Evolutionary conservation across 108 stramenopile species (phyloP).

Genomic region (Discostella stelligeroides): DNA sequence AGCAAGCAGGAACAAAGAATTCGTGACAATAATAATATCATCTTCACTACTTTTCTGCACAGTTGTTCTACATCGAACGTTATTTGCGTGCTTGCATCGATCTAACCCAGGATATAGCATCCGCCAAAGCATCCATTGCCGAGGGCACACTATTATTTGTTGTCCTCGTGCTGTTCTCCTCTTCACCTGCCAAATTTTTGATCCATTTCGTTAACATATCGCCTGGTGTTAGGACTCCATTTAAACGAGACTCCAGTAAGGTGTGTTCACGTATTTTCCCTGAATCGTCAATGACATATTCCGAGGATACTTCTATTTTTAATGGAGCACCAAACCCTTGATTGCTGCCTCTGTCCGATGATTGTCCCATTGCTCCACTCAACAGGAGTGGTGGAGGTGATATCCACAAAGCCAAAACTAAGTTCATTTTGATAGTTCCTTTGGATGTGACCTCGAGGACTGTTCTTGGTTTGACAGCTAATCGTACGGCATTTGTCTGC

Average conservation of each 20-base stretch:
- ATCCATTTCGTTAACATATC: conserved; percentile 68
- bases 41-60: conserved; percentile 23
- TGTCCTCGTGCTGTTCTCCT: conserved; percentile 9
- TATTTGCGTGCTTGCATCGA: conserved; percentile 34
- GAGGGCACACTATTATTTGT: conserved; percentile 21
- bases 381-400: conserved; percentile 33
- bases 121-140: conserved; percentile 30
- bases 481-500: conserved; percentile 40
- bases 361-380: conserved; percentile 20
- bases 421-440: conserved; percentile 49
- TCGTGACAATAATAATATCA: no score
- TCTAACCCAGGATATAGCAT: conserved; percentile 39
- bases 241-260: conserved; percentile 72
- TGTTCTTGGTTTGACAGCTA: conserved; percentile 42
- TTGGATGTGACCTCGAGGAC: conserved; percentile 49
- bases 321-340: conserved; percentile 54
- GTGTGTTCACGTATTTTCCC: conserved; percentile 65
- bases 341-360: conserved; percentile 11
- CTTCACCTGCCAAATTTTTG: conserved; percentile 37
- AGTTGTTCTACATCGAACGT: neutral
- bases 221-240: conserved; percentile 75
- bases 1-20: no score
- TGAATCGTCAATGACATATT: conserved; percentile 56
- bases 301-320: conserved; percentile 61
- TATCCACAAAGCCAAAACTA: conserved; percentile 50